These are phyloP conservation scores for Candida bentonensis DNA, from an alignment of 805 yeast genomes.

Conservation along the genomic window DNA sequence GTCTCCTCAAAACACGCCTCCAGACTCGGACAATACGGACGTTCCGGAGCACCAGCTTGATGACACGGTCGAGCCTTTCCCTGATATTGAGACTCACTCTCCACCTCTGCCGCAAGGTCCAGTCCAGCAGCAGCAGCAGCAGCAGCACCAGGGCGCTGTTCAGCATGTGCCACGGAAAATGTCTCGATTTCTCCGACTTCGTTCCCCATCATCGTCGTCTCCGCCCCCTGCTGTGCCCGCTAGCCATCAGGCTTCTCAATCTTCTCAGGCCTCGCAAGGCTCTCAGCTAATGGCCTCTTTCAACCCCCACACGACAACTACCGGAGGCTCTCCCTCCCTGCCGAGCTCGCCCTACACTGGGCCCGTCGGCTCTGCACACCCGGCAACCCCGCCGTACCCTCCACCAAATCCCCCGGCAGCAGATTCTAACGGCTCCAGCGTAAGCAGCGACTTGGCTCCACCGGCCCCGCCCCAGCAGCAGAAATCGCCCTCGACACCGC, in stretches of 20 bases:
- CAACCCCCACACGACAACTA: too few species aligned
- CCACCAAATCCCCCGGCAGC: too few species aligned
- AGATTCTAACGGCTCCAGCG: background rate
- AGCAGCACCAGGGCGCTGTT: slow-evolving; percentile 3
- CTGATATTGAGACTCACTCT: background rate
- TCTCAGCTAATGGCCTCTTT: background rate
- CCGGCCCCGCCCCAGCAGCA: slow-evolving; percentile 2
- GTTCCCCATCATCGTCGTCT: slow-evolving; percentile 12
- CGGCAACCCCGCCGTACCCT: too few species aligned
- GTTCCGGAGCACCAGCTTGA: background rate
- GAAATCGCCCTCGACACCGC: background rate
- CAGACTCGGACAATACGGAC: slow-evolving; percentile 2
- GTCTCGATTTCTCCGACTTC: slow-evolving; percentile 12
- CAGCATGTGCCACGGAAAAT: slow-evolving; percentile 4
- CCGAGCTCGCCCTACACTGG: too few species aligned
- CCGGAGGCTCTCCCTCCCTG: too few species aligned
- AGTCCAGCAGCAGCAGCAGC: slow-evolving; percentile 1
- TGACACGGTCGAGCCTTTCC: background rate
- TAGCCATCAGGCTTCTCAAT: slow-evolving; percentile 14
- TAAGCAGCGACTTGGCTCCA: background rate
- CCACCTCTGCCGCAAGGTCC: background rate
- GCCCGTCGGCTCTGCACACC: too few species aligned
- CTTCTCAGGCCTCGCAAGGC: too few species aligned
- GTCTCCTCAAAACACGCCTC: slow-evolving; percentile 7
- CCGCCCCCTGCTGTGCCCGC: too few species aligned